A percentile compares a stretch with the other conserved stretches of the same genome.
These are phyloP conservation scores for Pseudocohnilembus persalinus DNA, from an alignment of 169 alveolate genomes.

Conservation along the genomic window DNA sequence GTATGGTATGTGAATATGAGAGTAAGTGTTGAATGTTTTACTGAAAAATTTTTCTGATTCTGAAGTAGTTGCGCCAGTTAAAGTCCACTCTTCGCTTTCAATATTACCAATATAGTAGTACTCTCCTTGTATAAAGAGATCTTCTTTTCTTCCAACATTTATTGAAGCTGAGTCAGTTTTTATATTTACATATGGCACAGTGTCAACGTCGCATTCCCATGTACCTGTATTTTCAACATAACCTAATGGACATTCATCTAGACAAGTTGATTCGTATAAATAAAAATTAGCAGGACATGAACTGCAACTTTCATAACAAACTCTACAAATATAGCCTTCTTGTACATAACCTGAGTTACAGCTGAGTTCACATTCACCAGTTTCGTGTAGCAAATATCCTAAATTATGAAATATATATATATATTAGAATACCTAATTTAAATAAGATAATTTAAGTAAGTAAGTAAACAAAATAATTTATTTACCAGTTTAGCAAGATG, in stretches of 20 bases:
- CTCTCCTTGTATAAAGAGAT: neutral
- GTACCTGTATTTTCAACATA: too few species aligned
- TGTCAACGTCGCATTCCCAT: neutral
- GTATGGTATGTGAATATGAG: neutral
- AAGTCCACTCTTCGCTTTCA: neutral
- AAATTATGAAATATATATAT: neutral
- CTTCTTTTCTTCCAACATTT: neutral
- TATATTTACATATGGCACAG: neutral
- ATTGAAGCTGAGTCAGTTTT: neutral
- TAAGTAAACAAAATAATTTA: too few species aligned
- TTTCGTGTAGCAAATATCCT: too few species aligned
- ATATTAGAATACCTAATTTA: too few species aligned
- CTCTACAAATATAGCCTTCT: neutral
- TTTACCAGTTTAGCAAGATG: neutral
- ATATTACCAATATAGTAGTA: neutral
- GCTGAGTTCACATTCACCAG: neutral
- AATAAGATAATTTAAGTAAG: too few species aligned
- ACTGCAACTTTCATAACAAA: neutral
- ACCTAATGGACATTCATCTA: neutral
- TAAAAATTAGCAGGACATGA: neutral
- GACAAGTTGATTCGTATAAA: neutral
- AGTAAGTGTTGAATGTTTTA: neutral
- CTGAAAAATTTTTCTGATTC: neutral
- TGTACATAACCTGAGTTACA: neutral
- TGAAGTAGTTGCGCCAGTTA: neutral